Evolutionary conservation across 2,329 filamentous ascomycete species (phyloP), one percentile per base, ranked within the genome.

Genomic region (Aspergillus piperis): DNA sequence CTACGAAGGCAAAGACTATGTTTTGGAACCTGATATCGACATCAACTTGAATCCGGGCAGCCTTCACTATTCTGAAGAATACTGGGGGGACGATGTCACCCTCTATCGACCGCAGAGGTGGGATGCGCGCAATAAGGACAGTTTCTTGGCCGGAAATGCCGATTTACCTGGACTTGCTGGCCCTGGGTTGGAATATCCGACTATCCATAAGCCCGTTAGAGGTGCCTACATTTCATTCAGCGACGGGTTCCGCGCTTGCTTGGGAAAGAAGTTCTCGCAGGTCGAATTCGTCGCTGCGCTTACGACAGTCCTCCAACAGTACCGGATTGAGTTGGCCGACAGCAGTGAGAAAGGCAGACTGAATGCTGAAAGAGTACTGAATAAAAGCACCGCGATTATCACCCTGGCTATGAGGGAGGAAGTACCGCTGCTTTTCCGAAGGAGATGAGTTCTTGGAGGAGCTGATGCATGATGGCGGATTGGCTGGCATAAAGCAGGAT

Each of bases 211-310:
- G 8, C 70, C 69, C 0, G 53, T 62, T 2, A 58, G 65, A 7
- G 66, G 68, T 2, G 62, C 68, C 3, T 71, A 61, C n/a, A 54
- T 68, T 5, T 54, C 66, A 1, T 71, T 70, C 42, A 69, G 66
- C 38, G 69, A 69, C 19, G 69, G 69, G 1, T 36, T 57, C 5
- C 61, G 64, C 3, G 63, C 54, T 8, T 71, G 69, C 42, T 17
- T 70, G 11, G 69, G 69, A 5, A 68, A 64, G 59, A 69, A 63
- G 30, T 71, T 71, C 23, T 61, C 69, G 2, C 68, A 70, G 54
- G 68, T 69, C 7, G 69, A 71, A 49, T 65, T 70, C 30, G 64
- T 69, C 8, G 66, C 58, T 3, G 49, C 58, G 2, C 13, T 68
- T 25, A 47, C 62, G 2, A 50, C 64, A 7, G 17, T 69, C 1